These are phyloP conservation scores for Venturia nashicola DNA, from an alignment of 2,329 filamentous ascomycete genomes.

Conservation along the genomic window DNA sequence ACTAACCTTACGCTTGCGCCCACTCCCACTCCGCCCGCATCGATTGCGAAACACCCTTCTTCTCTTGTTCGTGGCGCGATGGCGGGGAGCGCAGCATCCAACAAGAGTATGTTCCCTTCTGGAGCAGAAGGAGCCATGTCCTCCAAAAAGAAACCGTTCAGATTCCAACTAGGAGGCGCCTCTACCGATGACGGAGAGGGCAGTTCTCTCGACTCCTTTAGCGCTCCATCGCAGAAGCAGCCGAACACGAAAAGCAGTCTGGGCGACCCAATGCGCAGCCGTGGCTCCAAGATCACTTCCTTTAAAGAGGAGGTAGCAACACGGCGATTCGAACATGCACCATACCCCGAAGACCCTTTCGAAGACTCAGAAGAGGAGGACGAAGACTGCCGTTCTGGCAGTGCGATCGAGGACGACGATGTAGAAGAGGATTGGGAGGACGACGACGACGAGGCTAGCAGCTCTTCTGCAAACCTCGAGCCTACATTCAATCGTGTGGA, in stretches of 20 bases:
- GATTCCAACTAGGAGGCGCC: conserved; percentile 57
- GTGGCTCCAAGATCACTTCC: conserved; percentile 54
- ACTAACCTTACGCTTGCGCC: conserved; percentile 35
- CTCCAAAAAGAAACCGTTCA: conserved; percentile 54
- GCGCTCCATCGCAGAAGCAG: background rate
- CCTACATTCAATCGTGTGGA: conserved; percentile 72
- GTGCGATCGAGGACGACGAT: conserved; percentile 54
- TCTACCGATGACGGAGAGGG: conserved; percentile 80
- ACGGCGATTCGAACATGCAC: conserved; percentile 48
- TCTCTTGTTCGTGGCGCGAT: conserved; percentile 16
- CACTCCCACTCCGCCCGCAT: conserved; percentile 37
- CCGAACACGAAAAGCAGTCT: conserved; percentile 34
- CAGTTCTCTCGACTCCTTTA: conserved; percentile 54
- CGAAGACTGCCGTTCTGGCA: conserved; percentile 59
- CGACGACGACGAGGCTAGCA: conserved; percentile 63
- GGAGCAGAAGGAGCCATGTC: conserved; percentile 6
- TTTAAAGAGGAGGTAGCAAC: conserved; percentile 67
- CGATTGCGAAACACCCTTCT: conserved; percentile 45
- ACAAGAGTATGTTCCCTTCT: background rate
- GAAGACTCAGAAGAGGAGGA: conserved; percentile 34
- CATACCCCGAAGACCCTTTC: conserved; percentile 45
- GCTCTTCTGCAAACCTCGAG: conserved; percentile 67
- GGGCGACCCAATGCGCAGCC: conserved; percentile 38
- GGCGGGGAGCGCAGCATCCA: conserved; percentile 15
- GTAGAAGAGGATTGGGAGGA: conserved; percentile 42